Base-by-base conservation (phyloP, 2,329 filamentous ascomycete species). In the Colletotrichum melonis region DNA sequence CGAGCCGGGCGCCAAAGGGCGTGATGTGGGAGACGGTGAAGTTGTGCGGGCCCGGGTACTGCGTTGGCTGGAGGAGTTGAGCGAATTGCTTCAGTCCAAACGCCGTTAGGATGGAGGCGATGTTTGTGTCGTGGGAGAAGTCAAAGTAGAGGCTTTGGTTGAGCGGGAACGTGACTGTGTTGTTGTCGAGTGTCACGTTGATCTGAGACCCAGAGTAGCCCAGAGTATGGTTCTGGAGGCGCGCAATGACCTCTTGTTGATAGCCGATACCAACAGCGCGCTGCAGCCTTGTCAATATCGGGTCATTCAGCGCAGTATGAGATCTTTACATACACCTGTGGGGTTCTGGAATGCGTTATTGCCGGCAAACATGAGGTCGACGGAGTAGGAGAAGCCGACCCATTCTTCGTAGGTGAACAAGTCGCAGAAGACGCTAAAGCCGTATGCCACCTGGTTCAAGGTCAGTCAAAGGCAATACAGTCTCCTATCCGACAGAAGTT, bases 121-220 rank as follows among this genome's bases (percentile, higher is more conserved):
- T 93, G 79, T 93, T 94, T 38, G 92, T 92, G 81, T 95, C 93
- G 80, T 95, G 93, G 19, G 89, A 92, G 80, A 95, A 95, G 84
- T 95, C 93, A 63, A 95, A 89, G 80, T 95, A 94, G 19, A 95
- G 85, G 26, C 85, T 88, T 79, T 95, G 94, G 78, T 94, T 89
- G 4, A 93, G 82, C 0, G 93, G 93, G 80, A 95, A 95, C 0
- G 93, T 95, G 46, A 85, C 84, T 0, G 87, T 87, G 80, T 88
- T 93, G 78, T 87, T 89, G 83, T 94, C 92, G 35, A 94, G 87
- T 0, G 92, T 94, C n/a, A 88, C 86, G 79, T 94, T 94, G 83
- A 91, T 89, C 76, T 91, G 88, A 0, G 88, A 90, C 30, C 86
- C 86, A 0, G 87, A 88, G 78, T 90, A 90, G 16, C 86, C 87